Conservation (phyloP, 768 basidiomycete species). For the Lentinula guzmanii region DNA sequence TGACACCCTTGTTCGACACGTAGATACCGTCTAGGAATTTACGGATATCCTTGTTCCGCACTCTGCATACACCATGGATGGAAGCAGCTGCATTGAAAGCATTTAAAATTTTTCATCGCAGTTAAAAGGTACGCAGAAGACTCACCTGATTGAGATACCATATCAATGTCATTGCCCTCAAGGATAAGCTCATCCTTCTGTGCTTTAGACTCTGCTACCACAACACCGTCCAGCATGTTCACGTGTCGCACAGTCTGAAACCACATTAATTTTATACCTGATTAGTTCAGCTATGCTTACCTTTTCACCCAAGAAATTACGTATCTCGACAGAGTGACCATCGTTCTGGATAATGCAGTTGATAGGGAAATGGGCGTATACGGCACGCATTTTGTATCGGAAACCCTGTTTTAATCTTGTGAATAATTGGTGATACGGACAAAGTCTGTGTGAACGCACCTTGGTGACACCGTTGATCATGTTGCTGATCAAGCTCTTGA, state of each 20-base stretch:
- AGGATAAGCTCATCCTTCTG: slow-evolving; percentile 95
- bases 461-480: slow-evolving; percentile 98
- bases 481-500: slow-evolving; percentile 92
- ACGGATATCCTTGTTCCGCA: slow-evolving; percentile 99
- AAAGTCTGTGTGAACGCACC: slow-evolving; percentile 32
- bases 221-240: slow-evolving; percentile 86
- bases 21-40: slow-evolving; percentile 97
- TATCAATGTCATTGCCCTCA: slow-evolving; percentile 93
- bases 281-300: slow-evolving; percentile 29
- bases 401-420: slow-evolving; percentile 62
- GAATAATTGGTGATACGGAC: background rate
- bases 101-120: background rate
- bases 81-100: slow-evolving; percentile 62
- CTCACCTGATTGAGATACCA: slow-evolving; percentile 92
- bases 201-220: slow-evolving; percentile 75
- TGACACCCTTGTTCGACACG: slow-evolving; percentile 76
- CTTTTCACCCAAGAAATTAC: slow-evolving; percentile 95
- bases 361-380: slow-evolving; percentile 99
- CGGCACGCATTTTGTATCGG: slow-evolving; percentile 99
- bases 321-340: slow-evolving; percentile 76
- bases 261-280: background rate
- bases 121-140: background rate
- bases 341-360: slow-evolving; percentile 89
- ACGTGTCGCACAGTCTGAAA: slow-evolving; percentile 85
- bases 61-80: slow-evolving; percentile 93